Evolutionary conservation across 2,329 filamentous ascomycete genomes (phyloP), one percentile per base, ranked within the genome.

Genomic region (Chaetomium globosum): DNA sequence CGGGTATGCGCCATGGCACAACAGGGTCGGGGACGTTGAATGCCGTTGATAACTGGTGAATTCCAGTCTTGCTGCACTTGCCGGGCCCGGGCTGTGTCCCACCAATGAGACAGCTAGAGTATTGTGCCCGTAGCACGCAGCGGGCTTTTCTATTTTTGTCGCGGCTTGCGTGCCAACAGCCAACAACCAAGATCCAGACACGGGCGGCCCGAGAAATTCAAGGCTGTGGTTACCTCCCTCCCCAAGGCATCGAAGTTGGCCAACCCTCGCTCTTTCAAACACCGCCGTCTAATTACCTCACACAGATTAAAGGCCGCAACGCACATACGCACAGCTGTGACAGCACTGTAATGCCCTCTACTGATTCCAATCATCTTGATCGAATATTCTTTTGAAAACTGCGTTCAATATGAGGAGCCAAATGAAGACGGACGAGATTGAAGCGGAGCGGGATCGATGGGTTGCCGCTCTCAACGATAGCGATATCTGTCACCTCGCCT

Each of bases 401-500:
- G 23, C 13, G 33, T 23, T 36, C 52, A 60, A 43, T n/a, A 59
- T 57, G 36, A 53, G 61, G 48, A 16, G 12, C 13, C 2, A 33
- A 2, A 64, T 64, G 1, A 54, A 53, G 7, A n/a, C 9, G 6
- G 61, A 59, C 13, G 26, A 48, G 26, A 59, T 64, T 8, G 33
- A 59, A 23, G 55, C n/a, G 49, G 48, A 46, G 28, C 55, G 55
- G 26, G 30, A 7, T 4, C 31, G 28, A 59, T 59, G 61, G 61
- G 55, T 59, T 6, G 61, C 19, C 4, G 19, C 48, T 1, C 61
- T 64, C 55, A 28, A 54, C 26, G 61, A 64, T 26, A 31, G 4
- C 36, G 55, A 63, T 3, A 48, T 63, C 1, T 59, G 55, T 58
- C 48, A 36, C 48, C 61, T 64, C 30, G 55, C 61, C 19, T 64